Conservation (phyloP, 192 early-diverging fungal genomes). For the Backusella circina region DNA sequence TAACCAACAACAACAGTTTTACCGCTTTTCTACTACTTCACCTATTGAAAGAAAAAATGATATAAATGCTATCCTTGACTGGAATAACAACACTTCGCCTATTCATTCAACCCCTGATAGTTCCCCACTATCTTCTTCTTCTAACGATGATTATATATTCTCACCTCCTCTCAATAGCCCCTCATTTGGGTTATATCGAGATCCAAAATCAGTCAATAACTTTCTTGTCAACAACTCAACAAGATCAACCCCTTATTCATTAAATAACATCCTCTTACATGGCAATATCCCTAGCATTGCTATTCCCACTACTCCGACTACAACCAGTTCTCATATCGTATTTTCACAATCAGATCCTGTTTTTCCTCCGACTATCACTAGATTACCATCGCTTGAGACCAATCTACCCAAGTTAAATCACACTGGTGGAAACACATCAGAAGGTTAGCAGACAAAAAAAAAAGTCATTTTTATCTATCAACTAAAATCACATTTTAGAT, state of each 20-base stretch:
- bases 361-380: neutral
- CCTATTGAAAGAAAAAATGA: neutral
- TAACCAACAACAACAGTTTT: neutral
- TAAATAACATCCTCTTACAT: neutral
- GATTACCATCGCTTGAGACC: neutral
- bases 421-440: neutral
- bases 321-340: neutral
- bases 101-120: constrained; percentile 3
- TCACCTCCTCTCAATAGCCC: neutral
- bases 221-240: neutral
- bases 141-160: neutral
- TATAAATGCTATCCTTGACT: neutral
- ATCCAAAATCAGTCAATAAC: neutral
- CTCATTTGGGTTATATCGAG: neutral
- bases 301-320: constrained; percentile 10
- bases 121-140: neutral
- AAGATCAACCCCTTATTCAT: neutral
- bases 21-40: neutral
- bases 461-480: neutral
- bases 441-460: neutral
- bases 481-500: neutral
- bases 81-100: neutral
- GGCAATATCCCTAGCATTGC: constrained; percentile 8
- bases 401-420: neutral
- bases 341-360: neutral